Conservation (phyloP, 1,284 basidiomycete species). For the Leccinum fuscescens region DNA sequence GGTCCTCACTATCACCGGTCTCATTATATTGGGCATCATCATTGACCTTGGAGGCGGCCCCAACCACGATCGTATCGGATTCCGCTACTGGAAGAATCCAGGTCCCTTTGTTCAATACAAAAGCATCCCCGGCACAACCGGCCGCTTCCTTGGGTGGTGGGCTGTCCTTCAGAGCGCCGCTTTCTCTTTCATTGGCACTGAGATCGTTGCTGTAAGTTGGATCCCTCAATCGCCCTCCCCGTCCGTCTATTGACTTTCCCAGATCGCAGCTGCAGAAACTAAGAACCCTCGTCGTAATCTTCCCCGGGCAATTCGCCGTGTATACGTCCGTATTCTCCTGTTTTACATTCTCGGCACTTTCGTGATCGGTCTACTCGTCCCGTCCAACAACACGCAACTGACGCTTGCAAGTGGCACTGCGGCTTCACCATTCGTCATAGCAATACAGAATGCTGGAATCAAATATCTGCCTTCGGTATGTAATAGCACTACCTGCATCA, state of each 20-base stretch:
- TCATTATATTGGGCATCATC: conserved; percentile 42
- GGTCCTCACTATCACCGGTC: conserved; percentile 56
- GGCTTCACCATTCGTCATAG: conserved; percentile 70
- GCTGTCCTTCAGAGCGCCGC: conserved; percentile 57
- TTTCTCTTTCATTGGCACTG: conserved; percentile 75
- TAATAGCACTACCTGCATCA: background rate
- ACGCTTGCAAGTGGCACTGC: conserved; percentile 47
- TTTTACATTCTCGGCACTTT: conserved; percentile 57
- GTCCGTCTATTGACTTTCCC: conserved; percentile 11
- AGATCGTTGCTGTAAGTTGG: conserved; percentile 69
- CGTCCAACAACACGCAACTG: conserved; percentile 51
- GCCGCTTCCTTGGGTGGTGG: conserved; percentile 56
- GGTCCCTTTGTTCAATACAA: conserved; percentile 52
- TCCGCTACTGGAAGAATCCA: conserved; percentile 54
- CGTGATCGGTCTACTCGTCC: conserved; percentile 65
- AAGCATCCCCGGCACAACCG: conserved; percentile 45
- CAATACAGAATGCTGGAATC: conserved; percentile 61
- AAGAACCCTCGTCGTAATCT: conserved; percentile 54
- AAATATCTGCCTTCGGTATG: conserved; percentile 52
- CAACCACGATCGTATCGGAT: conserved; percentile 47
- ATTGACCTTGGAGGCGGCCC: conserved; percentile 63
- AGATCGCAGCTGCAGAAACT: conserved; percentile 66
- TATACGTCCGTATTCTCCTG: conserved; percentile 67
- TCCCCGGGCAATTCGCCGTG: conserved; percentile 59
- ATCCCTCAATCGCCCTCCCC: background rate